These are phyloP conservation scores for Suillus decipiens DNA, from an alignment of 768 basidiomycete genomes.

Conservation along the genomic window DNA sequence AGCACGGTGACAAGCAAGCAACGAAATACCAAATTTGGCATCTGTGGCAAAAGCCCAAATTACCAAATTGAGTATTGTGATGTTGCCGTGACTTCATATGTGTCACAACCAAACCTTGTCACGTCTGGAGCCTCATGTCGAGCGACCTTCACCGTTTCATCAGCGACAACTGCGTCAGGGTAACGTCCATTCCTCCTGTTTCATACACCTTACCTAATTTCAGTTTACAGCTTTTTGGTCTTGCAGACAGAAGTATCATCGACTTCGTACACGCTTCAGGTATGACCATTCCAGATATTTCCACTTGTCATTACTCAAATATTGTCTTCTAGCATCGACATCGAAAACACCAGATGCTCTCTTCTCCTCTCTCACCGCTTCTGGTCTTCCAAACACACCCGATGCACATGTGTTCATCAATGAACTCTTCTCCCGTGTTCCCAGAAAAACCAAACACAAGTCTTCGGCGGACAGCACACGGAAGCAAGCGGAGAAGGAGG, in stretches of 20 bases:
- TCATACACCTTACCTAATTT: conserved; percentile 3
- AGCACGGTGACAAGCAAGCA: neutral
- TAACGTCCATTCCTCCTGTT: conserved; percentile 34
- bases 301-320: conserved; percentile 8
- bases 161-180: conserved; percentile 75
- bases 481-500: conserved; percentile 74
- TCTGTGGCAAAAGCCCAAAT: neutral
- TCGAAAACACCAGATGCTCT: conserved; percentile 81
- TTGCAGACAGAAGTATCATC: conserved; percentile 81
- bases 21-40: neutral
- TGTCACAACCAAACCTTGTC: neutral
- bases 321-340: conserved; percentile 60
- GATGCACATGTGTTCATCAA: conserved; percentile 79
- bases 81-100: neutral
- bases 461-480: conserved; percentile 43
- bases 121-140: conserved; percentile 44
- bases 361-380: conserved; percentile 69
- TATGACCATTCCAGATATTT: conserved; percentile 30
- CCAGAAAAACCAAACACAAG: conserved; percentile 71
- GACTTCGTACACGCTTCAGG: conserved; percentile 89
- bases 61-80: neutral
- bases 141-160: conserved; percentile 69
- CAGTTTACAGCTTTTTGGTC: conserved; percentile 69
- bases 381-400: conserved; percentile 80
- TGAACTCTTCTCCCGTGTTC: conserved; percentile 75